These are phyloP conservation scores for Boechera stricta DNA, from an alignment of 345 rosid genomes.

Conservation along the genomic window DNA sequence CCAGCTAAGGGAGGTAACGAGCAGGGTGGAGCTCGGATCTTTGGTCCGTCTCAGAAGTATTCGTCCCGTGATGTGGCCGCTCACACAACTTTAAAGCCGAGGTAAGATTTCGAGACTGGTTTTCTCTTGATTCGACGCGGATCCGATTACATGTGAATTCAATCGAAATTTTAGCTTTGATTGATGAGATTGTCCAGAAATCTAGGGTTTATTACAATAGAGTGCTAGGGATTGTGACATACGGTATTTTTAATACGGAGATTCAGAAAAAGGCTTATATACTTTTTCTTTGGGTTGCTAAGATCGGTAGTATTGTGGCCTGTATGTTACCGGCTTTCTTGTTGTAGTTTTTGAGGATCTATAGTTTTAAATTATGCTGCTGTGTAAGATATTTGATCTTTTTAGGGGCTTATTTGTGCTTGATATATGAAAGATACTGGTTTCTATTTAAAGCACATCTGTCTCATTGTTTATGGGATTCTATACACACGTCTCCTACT, in stretches of 20 bases:
- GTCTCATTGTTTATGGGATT: slow-evolving; percentile 6
- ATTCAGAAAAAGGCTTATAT: neutral
- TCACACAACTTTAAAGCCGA: slow-evolving; percentile 85
- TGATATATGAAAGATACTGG: neutral
- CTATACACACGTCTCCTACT: slow-evolving; percentile 1
- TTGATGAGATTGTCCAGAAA: slow-evolving; percentile 10
- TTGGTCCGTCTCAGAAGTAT: slow-evolving; percentile 98
- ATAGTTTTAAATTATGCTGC: neutral
- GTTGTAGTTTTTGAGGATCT: slow-evolving; percentile 11
- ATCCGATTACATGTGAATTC: slow-evolving; percentile 23
- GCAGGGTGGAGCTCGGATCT: slow-evolving; percentile 96
- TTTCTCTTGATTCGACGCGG: neutral
- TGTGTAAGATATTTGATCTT: slow-evolving; percentile 24
- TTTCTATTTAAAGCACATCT: neutral
- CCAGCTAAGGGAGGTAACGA: slow-evolving; percentile 99
- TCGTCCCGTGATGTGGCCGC: slow-evolving; percentile 94
- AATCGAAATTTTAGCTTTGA: slow-evolving; percentile 3
- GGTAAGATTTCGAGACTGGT: slow-evolving; percentile 47
- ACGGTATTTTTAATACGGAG: neutral
- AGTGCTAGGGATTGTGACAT: neutral
- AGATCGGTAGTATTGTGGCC: neutral
- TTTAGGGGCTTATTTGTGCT: neutral
- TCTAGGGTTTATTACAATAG: slow-evolving; percentile 39
- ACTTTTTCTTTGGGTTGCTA: neutral
- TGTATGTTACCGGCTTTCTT: neutral